phyloP scores from a whole-genome alignment of 805 yeast species.

The Torulaspora gathmanii region DNA sequence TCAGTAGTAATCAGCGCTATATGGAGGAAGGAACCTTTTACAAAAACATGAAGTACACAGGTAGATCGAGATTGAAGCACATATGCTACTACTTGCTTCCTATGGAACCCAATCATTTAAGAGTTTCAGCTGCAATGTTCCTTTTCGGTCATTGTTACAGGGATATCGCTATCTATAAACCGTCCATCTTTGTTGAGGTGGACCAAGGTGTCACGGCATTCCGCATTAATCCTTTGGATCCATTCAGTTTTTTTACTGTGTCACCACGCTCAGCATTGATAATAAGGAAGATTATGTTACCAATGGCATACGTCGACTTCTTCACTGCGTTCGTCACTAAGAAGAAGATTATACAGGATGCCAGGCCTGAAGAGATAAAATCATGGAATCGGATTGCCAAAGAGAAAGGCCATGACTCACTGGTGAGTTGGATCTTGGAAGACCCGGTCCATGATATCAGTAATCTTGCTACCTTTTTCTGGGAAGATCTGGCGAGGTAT shows the following conservation, averaged over 20 bases:
- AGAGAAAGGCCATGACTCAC: constrained; percentile 16
- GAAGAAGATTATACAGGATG: constrained; percentile 15
- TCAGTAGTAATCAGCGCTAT: constrained; percentile 11
- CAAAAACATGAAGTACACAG: constrained; percentile 13
- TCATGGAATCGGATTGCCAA: constrained; percentile 21
- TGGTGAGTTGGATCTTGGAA: constrained; percentile 12
- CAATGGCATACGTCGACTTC: constrained; percentile 21
- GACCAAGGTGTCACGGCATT: constrained; percentile 22
- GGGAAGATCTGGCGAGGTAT: constrained; percentile 18
- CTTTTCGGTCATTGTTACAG: constrained; percentile 10
- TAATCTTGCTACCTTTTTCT: constrained; percentile 11
- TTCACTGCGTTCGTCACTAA: constrained; percentile 16
- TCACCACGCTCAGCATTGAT: constrained; percentile 86
- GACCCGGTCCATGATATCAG: constrained; percentile 18
- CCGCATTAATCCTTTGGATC: constrained; percentile 29
- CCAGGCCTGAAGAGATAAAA: constrained; percentile 11
- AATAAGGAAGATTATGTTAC: constrained; percentile 53
- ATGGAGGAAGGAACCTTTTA: constrained; percentile 15
- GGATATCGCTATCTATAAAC: constrained; percentile 16
- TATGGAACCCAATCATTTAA: constrained; percentile 14
- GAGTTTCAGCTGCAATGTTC: constrained; percentile 10
- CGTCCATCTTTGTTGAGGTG: constrained; percentile 21
- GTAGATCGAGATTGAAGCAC: constrained; percentile 19
- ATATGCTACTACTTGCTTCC: constrained; percentile 25
- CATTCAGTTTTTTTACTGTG: constrained; percentile 52